Conservation (phyloP, 225 moss, liverwort and hornwort genomes). For the Pseudisothecium myosuroides region DNA sequence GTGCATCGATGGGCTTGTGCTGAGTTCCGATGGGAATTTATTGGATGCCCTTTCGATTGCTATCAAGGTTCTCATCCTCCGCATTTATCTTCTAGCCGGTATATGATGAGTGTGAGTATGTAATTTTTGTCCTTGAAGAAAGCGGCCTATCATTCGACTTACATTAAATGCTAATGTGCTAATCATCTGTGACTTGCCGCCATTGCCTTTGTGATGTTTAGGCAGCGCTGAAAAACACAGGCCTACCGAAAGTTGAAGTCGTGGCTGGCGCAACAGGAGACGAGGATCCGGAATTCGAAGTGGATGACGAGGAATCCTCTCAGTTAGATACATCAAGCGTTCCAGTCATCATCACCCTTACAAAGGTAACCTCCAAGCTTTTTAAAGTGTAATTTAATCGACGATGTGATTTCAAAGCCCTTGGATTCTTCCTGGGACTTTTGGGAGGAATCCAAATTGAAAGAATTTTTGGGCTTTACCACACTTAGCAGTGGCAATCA, state of each 20-base stretch:
- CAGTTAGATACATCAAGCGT: slow-evolving; percentile 60
- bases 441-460: neutral
- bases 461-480: neutral
- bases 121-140: neutral
- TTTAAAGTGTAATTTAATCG: neutral
- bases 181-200: neutral
- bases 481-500: neutral
- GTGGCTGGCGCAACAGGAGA: slow-evolving; percentile 54
- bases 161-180: neutral
- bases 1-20: slow-evolving; percentile 77
- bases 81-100: neutral
- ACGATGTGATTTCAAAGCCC: neutral
- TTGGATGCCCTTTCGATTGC: slow-evolving; percentile 83
- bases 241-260: slow-evolving; percentile 85
- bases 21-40: slow-evolving; percentile 88
- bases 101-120: neutral
- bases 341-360: slow-evolving; percentile 71
- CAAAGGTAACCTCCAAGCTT: slow-evolving; percentile 41
- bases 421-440: neutral
- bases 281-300: slow-evolving; percentile 79
- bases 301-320: slow-evolving; percentile 70
- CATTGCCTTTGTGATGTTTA: slow-evolving; percentile 1
- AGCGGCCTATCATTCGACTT: neutral
- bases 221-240: slow-evolving; percentile 77
- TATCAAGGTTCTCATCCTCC: slow-evolving; percentile 42